phyloP scores from a whole-genome alignment of 352 stramenopile species.

The Plasmopara halstedii region DNA sequence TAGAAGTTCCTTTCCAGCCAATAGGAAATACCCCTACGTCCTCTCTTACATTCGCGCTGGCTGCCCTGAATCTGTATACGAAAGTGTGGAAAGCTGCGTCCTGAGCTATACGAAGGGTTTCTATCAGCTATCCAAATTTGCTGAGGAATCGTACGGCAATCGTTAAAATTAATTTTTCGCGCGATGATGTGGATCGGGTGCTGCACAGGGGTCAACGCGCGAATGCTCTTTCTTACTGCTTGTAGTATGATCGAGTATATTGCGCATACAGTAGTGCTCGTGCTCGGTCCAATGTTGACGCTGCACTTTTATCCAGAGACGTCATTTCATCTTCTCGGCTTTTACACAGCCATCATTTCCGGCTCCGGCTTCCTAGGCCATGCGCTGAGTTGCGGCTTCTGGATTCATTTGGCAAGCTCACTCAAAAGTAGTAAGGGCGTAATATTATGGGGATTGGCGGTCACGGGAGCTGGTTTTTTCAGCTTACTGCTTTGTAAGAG shows the following conservation, averaged over 20 bases:
- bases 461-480: constrained; percentile 61
- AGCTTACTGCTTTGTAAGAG: constrained; percentile 72
- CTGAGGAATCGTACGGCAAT: background rate
- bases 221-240: constrained; percentile 71
- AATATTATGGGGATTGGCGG: constrained; percentile 69
- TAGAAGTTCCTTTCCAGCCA: too few species aligned
- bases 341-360: constrained; percentile 70
- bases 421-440: constrained; percentile 74
- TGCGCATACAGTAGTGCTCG: constrained; percentile 58
- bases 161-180: background rate
- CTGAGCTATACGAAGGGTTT: too few species aligned
- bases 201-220: constrained; percentile 61
- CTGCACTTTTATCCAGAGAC: constrained; percentile 74
- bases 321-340: constrained; percentile 60
- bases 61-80: too few species aligned
- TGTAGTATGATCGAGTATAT: constrained; percentile 78
- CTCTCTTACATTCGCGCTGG: too few species aligned
- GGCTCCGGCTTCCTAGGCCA: constrained; percentile 62
- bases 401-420: constrained; percentile 68
- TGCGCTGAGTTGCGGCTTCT: constrained; percentile 62
- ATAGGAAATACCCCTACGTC: too few species aligned
- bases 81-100: too few species aligned
- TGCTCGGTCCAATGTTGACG: constrained; percentile 61
- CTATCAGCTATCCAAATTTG: too few species aligned
- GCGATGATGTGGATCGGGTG: constrained; percentile 34